Base-by-base conservation (phyloP, 2,329 filamentous ascomycete genomes). In the Amphichorda felina region DNA sequence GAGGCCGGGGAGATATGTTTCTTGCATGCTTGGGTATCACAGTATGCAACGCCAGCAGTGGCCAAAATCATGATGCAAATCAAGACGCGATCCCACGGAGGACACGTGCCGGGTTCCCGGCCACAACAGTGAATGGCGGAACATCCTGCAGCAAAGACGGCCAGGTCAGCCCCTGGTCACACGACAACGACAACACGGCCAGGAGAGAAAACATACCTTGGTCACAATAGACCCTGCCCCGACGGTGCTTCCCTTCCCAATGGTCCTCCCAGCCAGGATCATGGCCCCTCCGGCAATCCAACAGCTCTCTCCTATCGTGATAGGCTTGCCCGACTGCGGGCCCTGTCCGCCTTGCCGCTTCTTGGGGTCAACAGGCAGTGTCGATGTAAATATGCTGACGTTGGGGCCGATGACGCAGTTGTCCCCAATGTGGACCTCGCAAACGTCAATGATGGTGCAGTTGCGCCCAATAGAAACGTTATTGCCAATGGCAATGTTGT, bases 401-500 rank as follows among this genome's bases (percentile, higher is more conserved):
- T 88, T 85, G 1, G 85, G 82, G 3, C 86, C 86, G 43, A 88
- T 79, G 51, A 81, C 72, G 35, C 75, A 77, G 39, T 83, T 75
- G 41, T 84, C 75, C 3, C 88, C 88, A 48, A 96, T 87, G 32
- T 67, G 76, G 40, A 96, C 82, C 43, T 79, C 70, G 52, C 79
- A 82, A n/a, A 87, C 79, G 53, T 98, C 91, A 38, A 88, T 75
- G 50, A 96, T 80, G 18, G 78, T 79, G 56, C 88, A 95, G 49
- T 85, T 82, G 37, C 83, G 73, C 14, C 82, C 84, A 45, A 98
- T 82, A 37, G 79, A 73, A 3, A 93, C 85, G 43, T 91, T 79
- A 46, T 88, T 80, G 10, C 84, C 88, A 45, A 98, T 82, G 33
- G 73, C 72, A 47, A 96, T 82, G 55, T 98, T 96, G 61, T 94